phyloP scores from a whole-genome alignment of 305 asterid genomes.

The Solanum hybrid region DNA sequence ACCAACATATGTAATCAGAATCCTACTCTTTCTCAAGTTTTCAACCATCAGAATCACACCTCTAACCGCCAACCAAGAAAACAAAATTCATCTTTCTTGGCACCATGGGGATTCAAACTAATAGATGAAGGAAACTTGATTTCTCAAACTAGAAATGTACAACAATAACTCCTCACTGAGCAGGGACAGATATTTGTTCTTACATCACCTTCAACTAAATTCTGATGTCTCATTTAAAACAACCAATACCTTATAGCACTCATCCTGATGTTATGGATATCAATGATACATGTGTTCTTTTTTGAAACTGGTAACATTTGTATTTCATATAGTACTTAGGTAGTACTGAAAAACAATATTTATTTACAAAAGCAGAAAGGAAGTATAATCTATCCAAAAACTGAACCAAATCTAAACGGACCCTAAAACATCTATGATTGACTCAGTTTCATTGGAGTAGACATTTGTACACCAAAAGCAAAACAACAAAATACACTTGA shows the following conservation, averaged over 20 bases:
- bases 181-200: neutral
- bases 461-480: neutral
- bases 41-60: neutral
- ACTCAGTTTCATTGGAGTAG: neutral
- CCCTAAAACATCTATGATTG: neutral
- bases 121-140: neutral
- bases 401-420: neutral
- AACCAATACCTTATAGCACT: neutral
- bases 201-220: neutral
- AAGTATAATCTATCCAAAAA: neutral
- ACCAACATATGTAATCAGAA: neutral
- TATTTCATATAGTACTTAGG: neutral
- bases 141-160: neutral
- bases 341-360: neutral
- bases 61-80: neutral
- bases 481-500: no score
- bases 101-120: neutral
- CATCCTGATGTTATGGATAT: neutral
- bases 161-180: neutral
- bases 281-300: neutral
- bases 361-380: neutral
- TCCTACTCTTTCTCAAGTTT: neutral
- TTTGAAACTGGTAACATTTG: neutral
- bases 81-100: neutral
- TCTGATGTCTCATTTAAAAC: neutral